Conservation (phyloP, 352 stramenopile species). For the Pythium guiyangense region DNA sequence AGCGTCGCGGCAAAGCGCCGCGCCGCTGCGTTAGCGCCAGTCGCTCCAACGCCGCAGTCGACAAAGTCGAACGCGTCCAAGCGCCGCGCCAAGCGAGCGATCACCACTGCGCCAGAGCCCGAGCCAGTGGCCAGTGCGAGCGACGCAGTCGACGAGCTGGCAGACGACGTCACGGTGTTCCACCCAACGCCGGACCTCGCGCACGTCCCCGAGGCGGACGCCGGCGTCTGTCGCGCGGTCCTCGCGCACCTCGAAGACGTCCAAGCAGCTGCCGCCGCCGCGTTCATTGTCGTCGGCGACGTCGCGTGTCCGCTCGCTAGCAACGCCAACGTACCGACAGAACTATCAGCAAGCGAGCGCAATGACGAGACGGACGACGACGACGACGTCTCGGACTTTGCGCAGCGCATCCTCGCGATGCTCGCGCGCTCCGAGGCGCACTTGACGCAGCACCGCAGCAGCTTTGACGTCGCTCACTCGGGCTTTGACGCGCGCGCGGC, state of each 20-base stretch:
- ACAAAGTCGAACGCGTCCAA: not conserved
- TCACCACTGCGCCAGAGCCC: no score
- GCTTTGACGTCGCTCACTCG: constrained; percentile 40
- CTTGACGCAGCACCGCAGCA: constrained; percentile 28
- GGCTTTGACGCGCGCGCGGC: constrained; percentile 48
- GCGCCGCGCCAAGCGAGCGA: constrained; percentile 1
- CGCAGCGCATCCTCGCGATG: constrained; percentile 49
- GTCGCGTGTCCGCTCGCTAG: constrained; percentile 47
- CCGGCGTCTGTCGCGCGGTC: constrained; percentile 42
- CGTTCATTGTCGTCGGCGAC: constrained; percentile 54
- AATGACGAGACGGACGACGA: not conserved
- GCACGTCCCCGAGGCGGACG: constrained; percentile 32
- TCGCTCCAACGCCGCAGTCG: no score
- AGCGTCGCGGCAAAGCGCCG: constrained; percentile 11
- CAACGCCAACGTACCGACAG: no score
- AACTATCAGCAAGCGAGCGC: no score
- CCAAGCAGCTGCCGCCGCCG: constrained; percentile 9
- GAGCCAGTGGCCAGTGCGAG: constrained; percentile 17
- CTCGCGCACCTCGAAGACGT: constrained; percentile 54
- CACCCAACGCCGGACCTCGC: constrained; percentile 32
- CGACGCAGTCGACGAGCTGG: constrained; percentile 11
- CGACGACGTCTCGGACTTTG: constrained; percentile 34
- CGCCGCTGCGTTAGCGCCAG: not conserved
- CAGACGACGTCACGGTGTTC: constrained; percentile 26
- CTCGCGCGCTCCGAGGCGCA: constrained; percentile 41